phyloP scores from a whole-genome alignment of 768 basidiomycete genomes.

The Psilocybe subaeruginosa region DNA sequence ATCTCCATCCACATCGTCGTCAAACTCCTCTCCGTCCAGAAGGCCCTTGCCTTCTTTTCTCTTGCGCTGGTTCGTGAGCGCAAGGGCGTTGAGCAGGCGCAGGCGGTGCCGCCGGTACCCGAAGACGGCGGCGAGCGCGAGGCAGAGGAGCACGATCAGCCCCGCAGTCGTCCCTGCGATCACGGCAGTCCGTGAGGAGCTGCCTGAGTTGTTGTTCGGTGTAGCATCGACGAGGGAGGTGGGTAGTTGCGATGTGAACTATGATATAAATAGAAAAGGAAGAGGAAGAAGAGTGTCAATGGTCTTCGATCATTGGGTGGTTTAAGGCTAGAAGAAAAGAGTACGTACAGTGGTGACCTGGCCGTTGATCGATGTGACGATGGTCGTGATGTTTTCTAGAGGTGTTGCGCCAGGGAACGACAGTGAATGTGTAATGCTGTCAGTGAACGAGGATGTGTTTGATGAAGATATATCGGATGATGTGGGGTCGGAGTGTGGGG shows the following conservation, averaged over 20 bases:
- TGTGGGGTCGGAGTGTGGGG: neutral
- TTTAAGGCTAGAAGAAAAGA: neutral
- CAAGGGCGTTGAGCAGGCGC: conserved; percentile 23
- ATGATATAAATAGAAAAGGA: neutral
- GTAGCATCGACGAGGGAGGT: conserved; percentile 31
- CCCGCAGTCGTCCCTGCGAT: conserved; percentile 47
- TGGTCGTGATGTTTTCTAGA: conserved; percentile 18
- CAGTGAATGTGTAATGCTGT: neutral
- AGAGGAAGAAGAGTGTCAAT: too few relatives aligned
- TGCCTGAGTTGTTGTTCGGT: conserved; percentile 4
- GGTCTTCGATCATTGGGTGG: too few relatives aligned
- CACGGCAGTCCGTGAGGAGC: conserved; percentile 35
- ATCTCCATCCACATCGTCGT: conserved; percentile 26
- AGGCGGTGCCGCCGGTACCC: conserved; percentile 38
- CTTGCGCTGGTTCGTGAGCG: conserved; percentile 22
- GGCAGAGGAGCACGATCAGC: conserved; percentile 36
- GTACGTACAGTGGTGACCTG: conserved; percentile 20
- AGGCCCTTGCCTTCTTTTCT: conserved; percentile 29
- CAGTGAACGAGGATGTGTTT: neutral
- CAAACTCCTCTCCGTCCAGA: conserved; percentile 38
- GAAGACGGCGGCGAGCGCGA: conserved; percentile 39
- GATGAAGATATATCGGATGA: neutral
- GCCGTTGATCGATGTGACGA: conserved; percentile 18
- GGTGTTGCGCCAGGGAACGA: neutral
- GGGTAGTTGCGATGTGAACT: conserved; percentile 29